Evolutionary conservation across 371 early-diverging fungal genomes (phyloP).

Genomic region (Apophysomyces trapeziformis): DNA sequence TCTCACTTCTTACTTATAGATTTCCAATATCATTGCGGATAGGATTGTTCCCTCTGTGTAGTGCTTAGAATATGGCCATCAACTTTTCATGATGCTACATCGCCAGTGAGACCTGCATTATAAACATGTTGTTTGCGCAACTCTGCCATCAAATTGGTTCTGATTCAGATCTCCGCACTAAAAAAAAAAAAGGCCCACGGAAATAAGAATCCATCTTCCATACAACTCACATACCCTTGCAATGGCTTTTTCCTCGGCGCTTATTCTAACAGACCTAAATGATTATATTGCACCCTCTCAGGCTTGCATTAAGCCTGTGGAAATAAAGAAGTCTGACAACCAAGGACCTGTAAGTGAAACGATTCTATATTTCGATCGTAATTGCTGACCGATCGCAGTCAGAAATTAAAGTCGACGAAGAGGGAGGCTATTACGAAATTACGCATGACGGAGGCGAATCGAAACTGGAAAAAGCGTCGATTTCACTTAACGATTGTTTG

Average conservation of each 20-base stretch:
- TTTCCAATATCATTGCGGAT: too few relatives aligned
- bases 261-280: slow-evolving; percentile 89
- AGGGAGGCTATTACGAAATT: slow-evolving; percentile 83
- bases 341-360: slow-evolving; percentile 44
- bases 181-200: too few relatives aligned
- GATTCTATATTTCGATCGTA: slow-evolving; percentile 16
- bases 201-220: too few relatives aligned
- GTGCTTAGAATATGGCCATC: too few relatives aligned
- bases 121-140: too few relatives aligned
- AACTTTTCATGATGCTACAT: too few relatives aligned
- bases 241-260: slow-evolving; percentile 79
- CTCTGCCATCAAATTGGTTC: too few relatives aligned
- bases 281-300: slow-evolving; percentile 96
- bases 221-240: too few relatives aligned
- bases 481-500: slow-evolving; percentile 94
- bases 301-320: slow-evolving; percentile 94
- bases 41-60: too few relatives aligned
- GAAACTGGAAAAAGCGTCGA: slow-evolving; percentile 83
- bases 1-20: too few relatives aligned
- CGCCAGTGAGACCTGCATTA: too few relatives aligned
- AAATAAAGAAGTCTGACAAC: slow-evolving; percentile 66
- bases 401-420: slow-evolving; percentile 68
- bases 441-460: slow-evolving; percentile 80
- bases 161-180: too few relatives aligned
- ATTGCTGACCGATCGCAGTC: slow-evolving; percentile 39